Conservation (phyloP, 176 grass and related monocot genomes). For the Lolium rigidum region DNA sequence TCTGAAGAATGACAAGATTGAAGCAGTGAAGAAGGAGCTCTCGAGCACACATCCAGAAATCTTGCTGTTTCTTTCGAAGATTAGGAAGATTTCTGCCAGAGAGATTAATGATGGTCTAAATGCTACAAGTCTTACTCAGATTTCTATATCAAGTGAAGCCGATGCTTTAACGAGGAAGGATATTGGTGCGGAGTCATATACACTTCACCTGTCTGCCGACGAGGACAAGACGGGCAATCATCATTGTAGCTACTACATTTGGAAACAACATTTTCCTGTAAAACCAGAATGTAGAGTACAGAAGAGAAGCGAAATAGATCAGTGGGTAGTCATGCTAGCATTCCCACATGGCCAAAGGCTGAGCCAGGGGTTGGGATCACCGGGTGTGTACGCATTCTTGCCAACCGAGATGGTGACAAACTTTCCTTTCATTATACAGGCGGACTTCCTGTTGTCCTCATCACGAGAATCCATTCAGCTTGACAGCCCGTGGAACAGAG, state of each 20-base stretch:
- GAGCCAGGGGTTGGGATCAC: conserved; percentile 21
- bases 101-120: conserved; percentile 35
- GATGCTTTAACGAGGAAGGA: conserved; percentile 46
- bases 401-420: conserved; percentile 61
- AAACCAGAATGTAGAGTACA: conserved; percentile 37
- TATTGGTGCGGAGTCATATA: conserved; percentile 49
- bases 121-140: conserved; percentile 35
- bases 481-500: conserved; percentile 55
- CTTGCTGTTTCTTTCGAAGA: conserved; percentile 57
- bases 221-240: conserved; percentile 17
- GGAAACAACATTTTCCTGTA: conserved; percentile 56
- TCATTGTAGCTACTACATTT: conserved; percentile 59
- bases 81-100: conserved; percentile 44
- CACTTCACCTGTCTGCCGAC: conserved; percentile 44
- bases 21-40: conserved; percentile 54
- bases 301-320: conserved; percentile 41
- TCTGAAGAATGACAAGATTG: conserved; percentile 55
- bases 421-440: conserved; percentile 66
- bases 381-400: conserved; percentile 63
- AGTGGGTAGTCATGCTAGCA: conserved; percentile 55
- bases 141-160: conserved; percentile 58
- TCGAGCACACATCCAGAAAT: conserved; percentile 58
- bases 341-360: conserved; percentile 55
- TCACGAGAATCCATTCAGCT: conserved; percentile 59
- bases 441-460: conserved; percentile 60